Base-by-base conservation (phyloP, 176 grass and related monocot species). In the Aegilops umbellulata region DNA sequence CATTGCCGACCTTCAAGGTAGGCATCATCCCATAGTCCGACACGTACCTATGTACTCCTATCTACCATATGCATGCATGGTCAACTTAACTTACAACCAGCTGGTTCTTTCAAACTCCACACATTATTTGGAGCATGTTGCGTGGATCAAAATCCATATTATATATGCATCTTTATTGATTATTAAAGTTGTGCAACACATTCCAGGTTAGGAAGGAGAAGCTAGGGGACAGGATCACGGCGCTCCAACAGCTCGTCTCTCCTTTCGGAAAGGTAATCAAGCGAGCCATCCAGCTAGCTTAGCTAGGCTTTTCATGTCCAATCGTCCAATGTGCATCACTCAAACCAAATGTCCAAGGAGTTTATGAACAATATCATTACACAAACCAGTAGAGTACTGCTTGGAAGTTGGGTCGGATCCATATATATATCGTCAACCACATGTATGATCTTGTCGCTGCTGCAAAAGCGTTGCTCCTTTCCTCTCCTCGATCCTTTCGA, bases 151-250 rank as follows among this genome's bases (percentile, higher is more conserved):
- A 26, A 20, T 17, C 30, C 17, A 60, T 3, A 30, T 34, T 20
- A 11, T 46, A 46, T 17, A 60, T 51, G 66, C 14, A 36, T 60
- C 89, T 67, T 74, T 55, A 81, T 42, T 34, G 55, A 51, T 51
- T 29, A 16, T 29, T 64, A 53, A 81, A 81, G 29, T 31, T 80
- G 76, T 51, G 71, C 86, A 65, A 88, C 84, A 65, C 60, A 46
- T 44, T 88, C 64, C 92, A 99, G 97, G 97, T 99, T 84, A 99
- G 97, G 89, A 99, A 99, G 91, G 97, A 99, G 90, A 99, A 99
- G 87, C 85, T 99, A 69, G 97, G 97, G 79, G 94, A 99, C 94
- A 94, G 97, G 90, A 78, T 99, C 80, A 99, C 94, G 60, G 92
- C 97, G 71, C 94, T 99, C 74, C 97, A 99, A 65, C 97, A 99